phyloP scores from a whole-genome alignment of 106 monocot genomes.

The Allium cepa region DNA sequence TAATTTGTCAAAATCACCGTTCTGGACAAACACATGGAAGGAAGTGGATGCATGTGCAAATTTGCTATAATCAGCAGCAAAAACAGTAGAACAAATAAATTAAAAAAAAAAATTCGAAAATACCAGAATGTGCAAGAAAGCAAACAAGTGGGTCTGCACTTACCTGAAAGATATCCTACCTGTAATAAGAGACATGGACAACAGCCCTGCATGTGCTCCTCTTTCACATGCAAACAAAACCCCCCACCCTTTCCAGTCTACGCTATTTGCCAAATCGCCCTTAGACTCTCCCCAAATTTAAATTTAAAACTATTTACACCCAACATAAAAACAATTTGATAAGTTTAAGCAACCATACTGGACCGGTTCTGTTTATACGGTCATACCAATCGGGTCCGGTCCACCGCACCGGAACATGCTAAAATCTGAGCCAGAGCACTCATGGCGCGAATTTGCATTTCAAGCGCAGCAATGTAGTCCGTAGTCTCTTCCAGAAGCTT shows the following conservation, averaged over 20 bases:
- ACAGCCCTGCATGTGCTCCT: too few relatives aligned
- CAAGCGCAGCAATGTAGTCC: constrained; percentile 65
- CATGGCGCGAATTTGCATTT: constrained; percentile 72
- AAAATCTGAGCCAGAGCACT: constrained; percentile 31
- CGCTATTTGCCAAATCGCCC: constrained; percentile 1
- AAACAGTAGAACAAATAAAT: too few relatives aligned
- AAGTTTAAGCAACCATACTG: background rate
- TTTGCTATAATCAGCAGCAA: too few relatives aligned
- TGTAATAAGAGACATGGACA: too few relatives aligned
- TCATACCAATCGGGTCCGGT: background rate
- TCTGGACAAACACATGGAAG: too few relatives aligned
- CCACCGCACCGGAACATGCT: constrained; percentile 2
- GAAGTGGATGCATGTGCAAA: too few relatives aligned
- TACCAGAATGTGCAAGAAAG: too few relatives aligned
- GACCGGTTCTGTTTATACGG: background rate
- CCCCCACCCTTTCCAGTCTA: background rate
- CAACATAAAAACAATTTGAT: background rate
- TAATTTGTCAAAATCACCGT: too few relatives aligned
- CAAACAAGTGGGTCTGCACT: too few relatives aligned
- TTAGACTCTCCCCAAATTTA: background rate
- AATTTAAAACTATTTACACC: background rate
- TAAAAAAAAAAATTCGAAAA: too few relatives aligned
- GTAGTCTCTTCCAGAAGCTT: constrained; percentile 41
- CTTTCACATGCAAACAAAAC: background rate
- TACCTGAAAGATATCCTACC: too few relatives aligned